Evolutionary conservation across 257 asterid genomes (phyloP).

Genomic region (Solanum virginianum): DNA sequence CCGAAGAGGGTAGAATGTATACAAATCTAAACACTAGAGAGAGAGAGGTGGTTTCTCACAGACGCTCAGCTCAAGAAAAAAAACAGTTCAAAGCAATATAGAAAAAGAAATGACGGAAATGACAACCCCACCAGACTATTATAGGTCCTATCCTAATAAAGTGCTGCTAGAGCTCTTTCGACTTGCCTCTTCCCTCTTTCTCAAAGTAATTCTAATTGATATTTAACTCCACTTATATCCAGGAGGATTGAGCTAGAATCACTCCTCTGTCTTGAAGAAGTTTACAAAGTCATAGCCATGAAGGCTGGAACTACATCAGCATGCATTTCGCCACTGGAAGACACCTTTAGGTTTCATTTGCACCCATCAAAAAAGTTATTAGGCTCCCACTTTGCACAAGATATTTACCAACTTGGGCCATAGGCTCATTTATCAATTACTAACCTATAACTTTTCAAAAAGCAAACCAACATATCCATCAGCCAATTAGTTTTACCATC

Average conservation of each 20-base stretch:
- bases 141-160: neutral
- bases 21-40: neutral
- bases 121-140: neutral
- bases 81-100: neutral
- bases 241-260: neutral
- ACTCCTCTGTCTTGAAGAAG: neutral
- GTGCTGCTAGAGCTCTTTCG: neutral
- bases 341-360: neutral
- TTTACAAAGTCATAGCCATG: neutral
- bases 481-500: neutral
- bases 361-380: neutral
- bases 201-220: neutral
- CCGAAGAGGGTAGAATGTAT: neutral
- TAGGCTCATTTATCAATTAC: neutral
- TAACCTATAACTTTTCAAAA: neutral
- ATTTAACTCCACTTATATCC: neutral
- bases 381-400: neutral
- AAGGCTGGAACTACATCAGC: neutral
- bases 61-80: neutral
- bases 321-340: neutral
- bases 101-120: neutral
- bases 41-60: rapidly evolving
- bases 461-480: neutral
- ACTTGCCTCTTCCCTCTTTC: neutral
- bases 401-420: neutral